Conservation (phyloP, 2,329 filamentous ascomycete genomes). For the Cladorrhinum sp. region DNA sequence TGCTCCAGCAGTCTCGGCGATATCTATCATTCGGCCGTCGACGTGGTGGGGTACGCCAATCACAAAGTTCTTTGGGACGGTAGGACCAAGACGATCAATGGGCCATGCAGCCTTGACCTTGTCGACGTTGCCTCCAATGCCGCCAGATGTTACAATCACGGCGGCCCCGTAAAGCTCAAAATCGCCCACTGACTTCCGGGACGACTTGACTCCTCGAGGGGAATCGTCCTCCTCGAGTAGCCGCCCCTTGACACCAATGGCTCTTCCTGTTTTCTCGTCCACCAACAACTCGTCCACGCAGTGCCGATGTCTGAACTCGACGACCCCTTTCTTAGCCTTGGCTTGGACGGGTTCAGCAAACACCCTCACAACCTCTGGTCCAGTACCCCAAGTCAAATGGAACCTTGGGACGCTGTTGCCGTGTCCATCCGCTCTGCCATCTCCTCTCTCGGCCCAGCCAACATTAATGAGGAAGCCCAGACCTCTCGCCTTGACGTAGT, state of each 20-base stretch:
- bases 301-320: constrained; percentile 56
- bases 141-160: constrained; percentile 55
- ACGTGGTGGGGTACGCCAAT: constrained; percentile 61
- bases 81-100: constrained; percentile 52
- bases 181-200: constrained; percentile 43
- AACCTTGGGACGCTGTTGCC: constrained; percentile 63
- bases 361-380: constrained; percentile 56
- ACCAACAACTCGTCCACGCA: constrained; percentile 54
- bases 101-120: constrained; percentile 58
- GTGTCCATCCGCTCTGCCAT: constrained; percentile 53
- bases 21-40: constrained; percentile 61
- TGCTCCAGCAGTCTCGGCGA: constrained; percentile 51
- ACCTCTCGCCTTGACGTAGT: constrained; percentile 53
- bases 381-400: constrained; percentile 60
- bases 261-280: constrained; percentile 48
- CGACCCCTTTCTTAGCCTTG: constrained; percentile 50
- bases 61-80: constrained; percentile 54
- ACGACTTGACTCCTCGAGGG: constrained; percentile 50
- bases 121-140: constrained; percentile 61
- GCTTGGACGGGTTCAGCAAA: constrained; percentile 55
- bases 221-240: constrained; percentile 51
- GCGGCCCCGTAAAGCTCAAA: constrained; percentile 54
- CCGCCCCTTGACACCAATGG: constrained; percentile 51
- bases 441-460: constrained; percentile 60
- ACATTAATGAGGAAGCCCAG: constrained; percentile 53